phyloP scores from a whole-genome alignment of 2,329 filamentous ascomycete species.

The Colletotrichum echinochloae region DNA sequence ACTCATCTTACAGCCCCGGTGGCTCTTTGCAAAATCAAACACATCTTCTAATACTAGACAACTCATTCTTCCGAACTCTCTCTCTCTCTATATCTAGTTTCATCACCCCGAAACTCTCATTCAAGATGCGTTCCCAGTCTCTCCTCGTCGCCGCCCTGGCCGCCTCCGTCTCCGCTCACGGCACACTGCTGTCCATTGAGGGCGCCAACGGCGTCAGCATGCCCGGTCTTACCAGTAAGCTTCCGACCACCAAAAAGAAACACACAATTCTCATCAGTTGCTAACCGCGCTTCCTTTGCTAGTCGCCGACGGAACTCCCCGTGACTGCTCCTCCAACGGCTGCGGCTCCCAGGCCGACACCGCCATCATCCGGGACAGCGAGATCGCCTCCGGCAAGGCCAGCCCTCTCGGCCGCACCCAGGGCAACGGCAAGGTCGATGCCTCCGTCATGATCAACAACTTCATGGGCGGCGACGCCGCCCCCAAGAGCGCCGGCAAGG shows the following conservation, averaged over 20 bases:
- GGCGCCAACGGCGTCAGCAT: conserved; percentile 73
- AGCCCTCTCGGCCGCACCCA: conserved; percentile 74
- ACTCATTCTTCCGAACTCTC: conserved; percentile 18
- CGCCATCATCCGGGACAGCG: conserved; percentile 73
- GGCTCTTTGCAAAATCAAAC: conserved; percentile 21
- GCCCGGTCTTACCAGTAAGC: conserved; percentile 62
- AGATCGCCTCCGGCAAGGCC: conserved; percentile 64
- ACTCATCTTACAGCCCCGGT: conserved; percentile 34
- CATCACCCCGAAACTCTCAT: conserved; percentile 29
- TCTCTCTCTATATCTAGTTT: too few relatives aligned
- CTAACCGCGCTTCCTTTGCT: conserved; percentile 26
- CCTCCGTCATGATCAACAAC: conserved; percentile 65
- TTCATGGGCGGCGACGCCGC: conserved; percentile 67
- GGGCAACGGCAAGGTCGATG: conserved; percentile 69
- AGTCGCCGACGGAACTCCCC: conserved; percentile 75
- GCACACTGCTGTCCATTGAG: conserved; percentile 66
- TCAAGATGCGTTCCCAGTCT: conserved; percentile 41
- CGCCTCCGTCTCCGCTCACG: conserved; percentile 65
- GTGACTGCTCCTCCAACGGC: conserved; percentile 70
- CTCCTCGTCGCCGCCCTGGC: conserved; percentile 55
- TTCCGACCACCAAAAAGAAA: background rate
- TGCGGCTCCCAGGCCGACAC: conserved; percentile 78
- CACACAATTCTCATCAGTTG: too few relatives aligned
- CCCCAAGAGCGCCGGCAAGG: conserved; percentile 55
- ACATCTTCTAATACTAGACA: conserved; percentile 21